A percentile compares a stretch with the other conserved stretches of the same genome.
phyloP scores from a whole-genome alignment of 2,329 filamentous ascomycete species.

The Sphaceloma murrayae region DNA sequence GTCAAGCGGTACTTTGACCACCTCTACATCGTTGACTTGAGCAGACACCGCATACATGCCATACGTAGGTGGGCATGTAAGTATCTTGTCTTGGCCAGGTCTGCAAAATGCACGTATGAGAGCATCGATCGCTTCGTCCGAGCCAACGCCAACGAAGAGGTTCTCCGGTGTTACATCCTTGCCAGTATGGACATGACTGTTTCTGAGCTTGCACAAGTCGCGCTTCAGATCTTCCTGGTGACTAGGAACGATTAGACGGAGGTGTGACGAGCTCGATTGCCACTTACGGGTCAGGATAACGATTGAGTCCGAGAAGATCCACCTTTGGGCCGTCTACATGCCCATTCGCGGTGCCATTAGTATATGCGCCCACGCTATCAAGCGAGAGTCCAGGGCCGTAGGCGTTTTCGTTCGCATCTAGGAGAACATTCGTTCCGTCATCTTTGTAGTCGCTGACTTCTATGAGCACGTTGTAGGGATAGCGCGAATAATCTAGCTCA shows the following conservation, averaged over 20 bases:
- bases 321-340: conserved; percentile 47
- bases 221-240: conserved; percentile 84
- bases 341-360: conserved; percentile 35
- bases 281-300: conserved; percentile 77
- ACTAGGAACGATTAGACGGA: conserved; percentile 27
- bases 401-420: conserved; percentile 97
- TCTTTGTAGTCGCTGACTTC: conserved; percentile 77
- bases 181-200: conserved; percentile 69
- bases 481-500: conserved; percentile 27
- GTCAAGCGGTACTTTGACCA: conserved; percentile 78
- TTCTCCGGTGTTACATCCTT: conserved; percentile 67
- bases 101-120: conserved; percentile 87
- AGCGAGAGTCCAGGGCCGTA: conserved; percentile 70
- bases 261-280: neutral
- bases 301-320: conserved; percentile 73
- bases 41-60: conserved; percentile 97
- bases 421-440: conserved; percentile 86
- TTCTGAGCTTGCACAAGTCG: conserved; percentile 76
- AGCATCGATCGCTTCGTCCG: conserved; percentile 93
- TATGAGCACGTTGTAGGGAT: conserved; percentile 20
- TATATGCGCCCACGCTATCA: conserved; percentile 39
- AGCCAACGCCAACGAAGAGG: conserved; percentile 90
- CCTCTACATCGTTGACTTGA: conserved; percentile 80
- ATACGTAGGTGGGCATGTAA: conserved; percentile 93
- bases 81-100: conserved; percentile 77